phyloP scores from a whole-genome alignment of 2,329 filamentous ascomycete species.

The Lecanicillium sp. region DNA sequence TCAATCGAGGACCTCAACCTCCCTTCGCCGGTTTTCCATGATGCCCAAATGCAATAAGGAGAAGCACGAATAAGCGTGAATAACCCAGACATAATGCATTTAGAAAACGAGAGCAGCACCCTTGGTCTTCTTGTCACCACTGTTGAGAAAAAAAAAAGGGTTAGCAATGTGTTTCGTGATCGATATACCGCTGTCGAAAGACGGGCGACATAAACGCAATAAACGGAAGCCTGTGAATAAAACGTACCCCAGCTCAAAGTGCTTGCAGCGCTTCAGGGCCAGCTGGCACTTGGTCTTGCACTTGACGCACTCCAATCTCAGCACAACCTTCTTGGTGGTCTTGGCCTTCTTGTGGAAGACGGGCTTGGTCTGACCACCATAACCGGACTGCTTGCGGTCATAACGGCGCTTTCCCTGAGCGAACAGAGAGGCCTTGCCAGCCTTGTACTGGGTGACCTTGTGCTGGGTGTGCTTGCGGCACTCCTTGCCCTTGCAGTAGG shows the following conservation, averaged over 20 bases:
- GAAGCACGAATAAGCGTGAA: conserved; percentile 31
- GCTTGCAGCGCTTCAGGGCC: conserved; percentile 99
- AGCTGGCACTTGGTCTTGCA: conserved; percentile 99
- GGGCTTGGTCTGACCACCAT: conserved; percentile 99
- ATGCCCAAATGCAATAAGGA: conserved; percentile 36
- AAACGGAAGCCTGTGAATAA: conserved; percentile 1
- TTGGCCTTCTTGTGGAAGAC: conserved; percentile 99
- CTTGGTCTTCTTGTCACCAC: conserved; percentile 99
- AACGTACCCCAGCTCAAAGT: conserved; percentile 97
- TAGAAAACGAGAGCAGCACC: conserved; percentile 99
- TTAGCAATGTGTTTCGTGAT: conserved; percentile 28
- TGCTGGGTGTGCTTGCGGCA: conserved; percentile 88
- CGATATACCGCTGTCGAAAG: neutral
- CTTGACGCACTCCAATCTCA: conserved; percentile 91
- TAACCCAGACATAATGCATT: conserved; percentile 40
- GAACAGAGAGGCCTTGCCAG: conserved; percentile 91
- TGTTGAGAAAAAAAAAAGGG: conserved; percentile 31
- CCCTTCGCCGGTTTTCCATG: conserved; percentile 41
- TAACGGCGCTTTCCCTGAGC: conserved; percentile 99
- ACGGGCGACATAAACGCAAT: too few species aligned
- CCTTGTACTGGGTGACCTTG: conserved; percentile 96
- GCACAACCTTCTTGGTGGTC: conserved; percentile 99
- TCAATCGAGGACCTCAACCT: conserved; percentile 36
- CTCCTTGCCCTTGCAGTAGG: conserved; percentile 94
- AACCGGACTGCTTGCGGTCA: conserved; percentile 98